Percentiles rank a stretch among this genome's conserved stretches.
Evolutionary conservation across 306 rosid species (phyloP).

Genomic region (Cicer chorassanicum): DNA sequence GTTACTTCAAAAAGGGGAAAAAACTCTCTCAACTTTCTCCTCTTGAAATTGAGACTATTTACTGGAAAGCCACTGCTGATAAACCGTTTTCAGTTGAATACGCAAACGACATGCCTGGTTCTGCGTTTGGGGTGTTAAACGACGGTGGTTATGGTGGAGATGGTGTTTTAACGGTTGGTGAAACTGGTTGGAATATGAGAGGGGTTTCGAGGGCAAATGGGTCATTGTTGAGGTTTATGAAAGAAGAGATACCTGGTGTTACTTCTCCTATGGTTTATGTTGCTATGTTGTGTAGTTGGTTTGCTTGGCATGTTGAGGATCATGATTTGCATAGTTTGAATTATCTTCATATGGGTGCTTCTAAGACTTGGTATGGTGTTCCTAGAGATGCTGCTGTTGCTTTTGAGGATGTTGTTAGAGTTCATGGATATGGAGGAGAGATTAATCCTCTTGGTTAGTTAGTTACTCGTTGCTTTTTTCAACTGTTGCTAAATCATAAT

Average conservation of each 20-base stretch:
- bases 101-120: constrained; percentile 86
- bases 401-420: constrained; percentile 77
- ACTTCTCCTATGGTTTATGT: constrained; percentile 96
- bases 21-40: constrained; percentile 45
- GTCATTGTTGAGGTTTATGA: constrained; percentile 92
- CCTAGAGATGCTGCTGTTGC: constrained; percentile 82
- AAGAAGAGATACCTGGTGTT: constrained; percentile 98
- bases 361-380: constrained; percentile 97
- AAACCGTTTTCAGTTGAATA: constrained; percentile 79
- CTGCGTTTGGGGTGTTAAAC: constrained; percentile 60
- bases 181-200: constrained; percentile 85
- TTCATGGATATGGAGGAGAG: constrained; percentile 78
- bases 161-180: constrained; percentile 58
- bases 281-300: constrained; percentile 98
- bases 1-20: constrained; percentile 48
- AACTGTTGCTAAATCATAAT: not conserved
- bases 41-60: constrained; percentile 67
- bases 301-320: constrained; percentile 99
- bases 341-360: constrained; percentile 90
- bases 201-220: constrained; percentile 84
- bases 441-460: constrained; percentile 71
- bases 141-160: constrained; percentile 55
- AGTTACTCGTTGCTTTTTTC: not conserved
- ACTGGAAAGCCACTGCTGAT: constrained; percentile 76
- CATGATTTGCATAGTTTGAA: constrained; percentile 97